phyloP scores from a whole-genome alignment of 441 rosid genomes.

The Metrosideros polymorpha region DNA sequence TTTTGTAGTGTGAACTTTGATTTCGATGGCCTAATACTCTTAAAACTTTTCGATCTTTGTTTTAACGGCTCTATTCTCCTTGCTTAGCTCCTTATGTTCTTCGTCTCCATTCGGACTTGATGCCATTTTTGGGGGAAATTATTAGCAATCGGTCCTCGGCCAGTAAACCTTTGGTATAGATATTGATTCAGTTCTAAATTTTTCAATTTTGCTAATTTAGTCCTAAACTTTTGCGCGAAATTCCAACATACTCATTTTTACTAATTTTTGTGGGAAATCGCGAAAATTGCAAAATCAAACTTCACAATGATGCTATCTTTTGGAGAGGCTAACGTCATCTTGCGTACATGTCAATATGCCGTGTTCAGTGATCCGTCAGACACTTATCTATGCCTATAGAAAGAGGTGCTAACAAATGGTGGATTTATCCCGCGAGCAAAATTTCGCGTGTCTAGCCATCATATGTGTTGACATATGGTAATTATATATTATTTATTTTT shows the following conservation, averaged over 20 bases:
- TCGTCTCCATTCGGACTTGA: too few species aligned
- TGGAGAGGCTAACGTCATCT: not conserved
- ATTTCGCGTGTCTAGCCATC: not conserved
- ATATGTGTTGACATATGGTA: accelerated
- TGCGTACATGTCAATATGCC: not conserved
- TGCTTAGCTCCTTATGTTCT: too few species aligned
- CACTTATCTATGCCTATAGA: not conserved
- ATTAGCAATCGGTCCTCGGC: accelerated
- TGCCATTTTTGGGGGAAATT: not conserved
- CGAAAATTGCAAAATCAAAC: accelerated
- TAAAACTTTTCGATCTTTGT: not conserved
- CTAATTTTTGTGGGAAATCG: accelerated
- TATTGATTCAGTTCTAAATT: accelerated
- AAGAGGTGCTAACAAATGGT: not conserved
- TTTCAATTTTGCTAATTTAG: not conserved
- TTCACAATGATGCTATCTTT: not conserved
- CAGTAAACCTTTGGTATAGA: accelerated
- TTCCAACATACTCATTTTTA: accelerated
- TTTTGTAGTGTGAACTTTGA: too few species aligned
- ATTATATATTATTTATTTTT: not conserved
- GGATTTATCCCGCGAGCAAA: not conserved
- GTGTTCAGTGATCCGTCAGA: too few species aligned
- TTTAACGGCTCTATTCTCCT: too few species aligned
- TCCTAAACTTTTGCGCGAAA: accelerated
- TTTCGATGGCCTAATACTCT: not conserved